Conservation (phyloP, 495 filamentous ascomycete genomes). For the Neurospora sp. region DNA sequence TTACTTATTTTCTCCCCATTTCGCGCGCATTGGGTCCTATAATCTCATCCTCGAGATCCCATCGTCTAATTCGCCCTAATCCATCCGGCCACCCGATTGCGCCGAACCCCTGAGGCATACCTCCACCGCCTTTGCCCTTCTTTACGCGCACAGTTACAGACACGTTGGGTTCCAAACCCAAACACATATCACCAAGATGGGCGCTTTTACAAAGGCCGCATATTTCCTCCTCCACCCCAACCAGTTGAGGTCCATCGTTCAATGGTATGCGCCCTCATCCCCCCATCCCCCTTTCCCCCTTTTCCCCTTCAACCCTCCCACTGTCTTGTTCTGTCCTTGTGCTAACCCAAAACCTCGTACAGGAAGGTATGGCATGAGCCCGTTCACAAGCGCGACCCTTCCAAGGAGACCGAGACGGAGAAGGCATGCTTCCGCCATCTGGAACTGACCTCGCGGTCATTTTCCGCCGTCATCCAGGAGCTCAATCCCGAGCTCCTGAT, state of each 20-base stretch:
- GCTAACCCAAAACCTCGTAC: constrained; percentile 6
- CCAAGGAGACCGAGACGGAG: constrained; percentile 63
- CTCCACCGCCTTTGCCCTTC: background rate
- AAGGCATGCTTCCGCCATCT: constrained; percentile 78
- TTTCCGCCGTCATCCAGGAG: constrained; percentile 88
- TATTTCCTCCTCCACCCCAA: constrained; percentile 72
- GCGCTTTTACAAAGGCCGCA: constrained; percentile 40
- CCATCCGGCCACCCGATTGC: background rate
- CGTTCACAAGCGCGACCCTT: constrained; percentile 69
- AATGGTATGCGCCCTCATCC: constrained; percentile 58
- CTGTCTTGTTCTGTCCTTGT: constrained; percentile 3
- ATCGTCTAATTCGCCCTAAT: background rate
- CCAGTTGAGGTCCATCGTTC: constrained; percentile 75
- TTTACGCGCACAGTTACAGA: background rate
- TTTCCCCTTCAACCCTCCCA: constrained; percentile 1
- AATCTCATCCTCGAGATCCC: background rate
- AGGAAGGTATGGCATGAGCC: constrained; percentile 97
- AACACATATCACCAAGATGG: constrained; percentile 25
- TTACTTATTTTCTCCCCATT: background rate
- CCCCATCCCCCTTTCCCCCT: background rate
- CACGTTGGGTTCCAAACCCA: background rate
- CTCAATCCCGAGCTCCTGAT: constrained; percentile 87
- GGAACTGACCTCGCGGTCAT: constrained; percentile 83
- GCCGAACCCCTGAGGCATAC: background rate
- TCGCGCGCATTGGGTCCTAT: background rate